A percentile compares a stretch with the other conserved stretches of the same genome.
Evolutionary conservation across 805 yeast genomes (phyloP).

Genomic region (Wickerhamiella siamensis): DNA sequence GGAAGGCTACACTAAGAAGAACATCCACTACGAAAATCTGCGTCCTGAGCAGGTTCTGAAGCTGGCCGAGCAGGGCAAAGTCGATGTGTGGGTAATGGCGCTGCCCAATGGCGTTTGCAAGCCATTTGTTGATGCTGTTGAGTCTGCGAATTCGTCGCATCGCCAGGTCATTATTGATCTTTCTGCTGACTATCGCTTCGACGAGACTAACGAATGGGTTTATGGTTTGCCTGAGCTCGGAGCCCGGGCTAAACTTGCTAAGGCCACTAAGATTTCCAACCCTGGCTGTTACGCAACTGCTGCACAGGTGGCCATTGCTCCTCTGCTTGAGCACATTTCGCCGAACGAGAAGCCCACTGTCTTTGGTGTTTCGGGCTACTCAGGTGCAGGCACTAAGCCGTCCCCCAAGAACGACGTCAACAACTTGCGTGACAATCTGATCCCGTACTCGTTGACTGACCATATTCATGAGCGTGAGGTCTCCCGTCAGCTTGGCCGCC

Average conservation of each 20-base stretch:
- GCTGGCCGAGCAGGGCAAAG: constrained; percentile 59
- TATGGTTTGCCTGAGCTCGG: constrained; percentile 93
- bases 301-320: constrained; percentile 85
- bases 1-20: constrained; percentile 71
- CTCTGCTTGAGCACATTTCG: constrained; percentile 48
- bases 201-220: constrained; percentile 72
- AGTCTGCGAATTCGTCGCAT: constrained; percentile 34
- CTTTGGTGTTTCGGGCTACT: constrained; percentile 95
- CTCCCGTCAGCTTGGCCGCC: constrained; percentile 58
- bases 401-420: constrained; percentile 84
- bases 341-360: constrained; percentile 58
- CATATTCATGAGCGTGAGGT: constrained; percentile 95
- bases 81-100: constrained; percentile 99
- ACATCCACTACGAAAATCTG: constrained; percentile 69
- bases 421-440: constrained; percentile 62
- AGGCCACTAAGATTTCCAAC: constrained; percentile 74
- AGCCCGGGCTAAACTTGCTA: constrained; percentile 48
- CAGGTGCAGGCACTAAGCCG: constrained; percentile 99
- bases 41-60: constrained; percentile 72
- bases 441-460: constrained; percentile 91
- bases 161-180: constrained; percentile 75
- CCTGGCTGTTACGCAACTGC: constrained; percentile 99
- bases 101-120: constrained; percentile 91
- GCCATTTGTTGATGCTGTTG: constrained; percentile 34
- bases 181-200: constrained; percentile 94